Percentiles rank a stretch among this genome's conserved stretches.
phyloP scores from a whole-genome alignment of 2,329 filamentous ascomycete species.

The Fusarium protoensiforme region DNA sequence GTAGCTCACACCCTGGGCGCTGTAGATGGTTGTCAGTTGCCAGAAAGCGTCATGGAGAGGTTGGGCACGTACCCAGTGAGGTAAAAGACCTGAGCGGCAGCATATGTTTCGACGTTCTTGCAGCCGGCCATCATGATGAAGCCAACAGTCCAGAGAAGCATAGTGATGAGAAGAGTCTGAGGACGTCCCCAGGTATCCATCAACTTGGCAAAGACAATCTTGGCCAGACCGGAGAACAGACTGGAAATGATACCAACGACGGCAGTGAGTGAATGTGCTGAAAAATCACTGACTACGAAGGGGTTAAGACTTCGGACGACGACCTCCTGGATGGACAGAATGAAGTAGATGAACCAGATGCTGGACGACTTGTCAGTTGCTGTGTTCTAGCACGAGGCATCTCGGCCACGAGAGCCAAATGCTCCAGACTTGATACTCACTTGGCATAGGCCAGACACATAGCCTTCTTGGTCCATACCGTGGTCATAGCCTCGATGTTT shows the following conservation, averaged over 20 bases:
- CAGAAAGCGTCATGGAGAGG: not conserved
- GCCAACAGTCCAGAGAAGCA: conserved; percentile 57
- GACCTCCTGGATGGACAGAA: conserved; percentile 56
- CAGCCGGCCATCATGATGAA: conserved; percentile 58
- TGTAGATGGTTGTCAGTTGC: conserved; percentile 10
- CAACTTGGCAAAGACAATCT: conserved; percentile 70
- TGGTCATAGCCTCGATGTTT: conserved; percentile 59
- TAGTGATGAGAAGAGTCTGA: conserved; percentile 64
- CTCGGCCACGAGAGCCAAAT: no score
- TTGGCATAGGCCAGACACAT: conserved; percentile 56
- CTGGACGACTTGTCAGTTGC: not conserved
- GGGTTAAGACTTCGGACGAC: conserved; percentile 49
- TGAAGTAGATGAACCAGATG: conserved; percentile 58
- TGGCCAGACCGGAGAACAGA: conserved; percentile 65
- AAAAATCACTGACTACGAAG: conserved; percentile 58
- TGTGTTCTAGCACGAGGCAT: not conserved
- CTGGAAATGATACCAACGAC: conserved; percentile 61
- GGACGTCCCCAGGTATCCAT: conserved; percentile 72
- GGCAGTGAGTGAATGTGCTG: conserved; percentile 60
- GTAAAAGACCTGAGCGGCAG: conserved; percentile 5
- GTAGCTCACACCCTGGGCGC: conserved; percentile 55
- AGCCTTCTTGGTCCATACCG: conserved; percentile 53
- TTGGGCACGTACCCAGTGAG: not conserved
- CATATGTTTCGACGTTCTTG: conserved; percentile 1
- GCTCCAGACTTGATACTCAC: conserved; percentile 46